These are phyloP conservation scores for Manihot esculenta DNA, from an alignment of 441 rosid species.

Conservation along the genomic window DNA sequence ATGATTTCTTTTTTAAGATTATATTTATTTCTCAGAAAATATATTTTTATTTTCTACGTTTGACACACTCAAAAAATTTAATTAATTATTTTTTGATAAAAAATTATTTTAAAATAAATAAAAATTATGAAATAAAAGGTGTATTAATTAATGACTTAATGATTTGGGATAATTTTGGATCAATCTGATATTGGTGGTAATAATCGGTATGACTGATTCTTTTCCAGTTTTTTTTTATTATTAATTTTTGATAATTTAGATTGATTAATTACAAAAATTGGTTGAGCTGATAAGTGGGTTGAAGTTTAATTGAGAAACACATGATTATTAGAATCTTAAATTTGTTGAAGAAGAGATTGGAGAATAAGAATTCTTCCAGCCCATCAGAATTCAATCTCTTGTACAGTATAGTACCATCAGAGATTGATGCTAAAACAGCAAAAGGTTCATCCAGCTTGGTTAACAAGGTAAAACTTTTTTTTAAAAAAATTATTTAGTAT, in stretches of 20 bases:
- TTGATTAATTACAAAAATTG: no score
- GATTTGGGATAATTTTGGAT: slow-evolving; percentile 76
- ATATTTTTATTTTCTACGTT: no score
- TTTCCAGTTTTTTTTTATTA: background rate
- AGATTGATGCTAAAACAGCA: slow-evolving; percentile 63
- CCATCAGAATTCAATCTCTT: slow-evolving; percentile 48
- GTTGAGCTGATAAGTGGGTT: no score
- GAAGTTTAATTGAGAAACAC: background rate
- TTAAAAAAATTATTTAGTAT: background rate
- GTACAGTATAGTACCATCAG: slow-evolving; percentile 63
- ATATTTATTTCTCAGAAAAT: no score
- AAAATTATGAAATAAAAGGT: no score
- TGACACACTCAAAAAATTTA: no score
- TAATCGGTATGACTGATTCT: slow-evolving; percentile 41
- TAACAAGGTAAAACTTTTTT: slow-evolving; percentile 54
- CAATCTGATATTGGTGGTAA: slow-evolving; percentile 83
- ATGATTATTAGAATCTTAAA: background rate
- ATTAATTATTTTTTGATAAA: no score
- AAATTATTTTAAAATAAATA: no score
- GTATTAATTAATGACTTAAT: background rate
- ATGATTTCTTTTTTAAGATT: no score
- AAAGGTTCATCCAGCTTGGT: slow-evolving; percentile 83
- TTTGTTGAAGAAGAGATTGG: slow-evolving; percentile 56
- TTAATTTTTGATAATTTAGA: no score
- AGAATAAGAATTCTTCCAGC: slow-evolving; percentile 53